Evolutionary conservation across 2,329 filamentous ascomycete species (phyloP).

Genomic region (Chrysoporthe deuterocubensis): DNA sequence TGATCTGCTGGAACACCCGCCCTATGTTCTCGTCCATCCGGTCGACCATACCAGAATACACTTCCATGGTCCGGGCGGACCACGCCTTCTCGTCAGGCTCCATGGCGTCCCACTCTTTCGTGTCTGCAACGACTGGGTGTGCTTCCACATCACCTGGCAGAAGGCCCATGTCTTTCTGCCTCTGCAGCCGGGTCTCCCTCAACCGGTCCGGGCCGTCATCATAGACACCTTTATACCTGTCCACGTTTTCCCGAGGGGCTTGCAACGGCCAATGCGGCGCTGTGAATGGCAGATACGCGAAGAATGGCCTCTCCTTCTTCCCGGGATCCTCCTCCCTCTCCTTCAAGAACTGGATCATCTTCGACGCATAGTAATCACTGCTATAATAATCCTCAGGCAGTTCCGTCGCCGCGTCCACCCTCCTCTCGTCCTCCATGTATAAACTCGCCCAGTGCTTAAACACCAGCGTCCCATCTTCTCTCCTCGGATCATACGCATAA

Average conservation of each 20-base stretch:
- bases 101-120: slow-evolving; percentile 53
- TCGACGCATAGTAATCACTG: slow-evolving; percentile 55
- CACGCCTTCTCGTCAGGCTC: slow-evolving; percentile 49
- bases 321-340: slow-evolving; percentile 47
- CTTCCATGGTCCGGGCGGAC: slow-evolving; percentile 61
- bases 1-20: slow-evolving; percentile 59
- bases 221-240: slow-evolving; percentile 65
- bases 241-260: slow-evolving; percentile 56
- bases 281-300: slow-evolving; percentile 64
- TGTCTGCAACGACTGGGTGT: slow-evolving; percentile 53
- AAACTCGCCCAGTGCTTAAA: slow-evolving; percentile 42
- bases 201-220: slow-evolving; percentile 63
- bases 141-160: slow-evolving; percentile 54
- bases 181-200: slow-evolving; percentile 54
- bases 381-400: slow-evolving; percentile 58
- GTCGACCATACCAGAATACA: slow-evolving; percentile 68
- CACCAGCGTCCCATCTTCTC: slow-evolving; percentile 30
- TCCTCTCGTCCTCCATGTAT: slow-evolving; percentile 45
- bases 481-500: slow-evolving; percentile 53
- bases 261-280: slow-evolving; percentile 69
- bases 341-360: slow-evolving; percentile 54
- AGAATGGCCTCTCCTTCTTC: slow-evolving; percentile 51
- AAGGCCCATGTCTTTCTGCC: slow-evolving; percentile 61
- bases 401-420: slow-evolving; percentile 42
- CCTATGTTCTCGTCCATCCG: slow-evolving; percentile 65